Evolutionary conservation across 495 filamentous ascomycete genomes (phyloP).

Genomic region (Aspergillus asperescens): DNA sequence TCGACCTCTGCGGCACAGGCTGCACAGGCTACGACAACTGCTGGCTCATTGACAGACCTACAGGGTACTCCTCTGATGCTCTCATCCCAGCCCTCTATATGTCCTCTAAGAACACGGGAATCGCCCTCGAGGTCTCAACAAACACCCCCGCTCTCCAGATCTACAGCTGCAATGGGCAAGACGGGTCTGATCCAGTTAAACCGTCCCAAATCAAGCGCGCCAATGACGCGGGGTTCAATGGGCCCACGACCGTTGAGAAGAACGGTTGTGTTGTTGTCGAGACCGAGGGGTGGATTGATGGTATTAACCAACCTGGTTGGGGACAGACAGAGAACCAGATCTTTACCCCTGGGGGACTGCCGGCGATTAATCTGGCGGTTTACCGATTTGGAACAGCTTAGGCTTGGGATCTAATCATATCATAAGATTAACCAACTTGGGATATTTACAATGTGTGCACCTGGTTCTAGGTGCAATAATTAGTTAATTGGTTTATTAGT

Average conservation of each 20-base stretch:
- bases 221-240: conserved; percentile 37
- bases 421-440: neutral
- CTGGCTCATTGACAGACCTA: conserved; percentile 62
- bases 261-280: conserved; percentile 70
- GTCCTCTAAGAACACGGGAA: conserved; percentile 57
- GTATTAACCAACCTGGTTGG: conserved; percentile 77
- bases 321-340: conserved; percentile 55
- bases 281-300: conserved; percentile 66
- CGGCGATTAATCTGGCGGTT: conserved; percentile 60
- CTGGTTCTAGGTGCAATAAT: neutral
- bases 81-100: conserved; percentile 59
- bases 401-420: neutral
- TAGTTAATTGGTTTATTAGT: neutral
- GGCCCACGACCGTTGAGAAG: conserved; percentile 45
- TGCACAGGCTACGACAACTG: conserved; percentile 78
- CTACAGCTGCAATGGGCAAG: conserved; percentile 68
- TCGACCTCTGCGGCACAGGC: conserved; percentile 60
- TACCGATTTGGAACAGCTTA: conserved; percentile 51
- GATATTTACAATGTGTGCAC: no score
- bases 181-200: conserved; percentile 56
- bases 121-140: conserved; percentile 64
- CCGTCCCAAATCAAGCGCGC: conserved; percentile 48
- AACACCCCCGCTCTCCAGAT: conserved; percentile 77
- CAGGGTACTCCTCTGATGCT: conserved; percentile 54
- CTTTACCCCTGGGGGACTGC: conserved; percentile 56